A percentile compares a stretch with the other conserved stretches of the same genome.
Conservation (phyloP, 768 basidiomycete genomes). For the Tremella mesenterica region DNA sequence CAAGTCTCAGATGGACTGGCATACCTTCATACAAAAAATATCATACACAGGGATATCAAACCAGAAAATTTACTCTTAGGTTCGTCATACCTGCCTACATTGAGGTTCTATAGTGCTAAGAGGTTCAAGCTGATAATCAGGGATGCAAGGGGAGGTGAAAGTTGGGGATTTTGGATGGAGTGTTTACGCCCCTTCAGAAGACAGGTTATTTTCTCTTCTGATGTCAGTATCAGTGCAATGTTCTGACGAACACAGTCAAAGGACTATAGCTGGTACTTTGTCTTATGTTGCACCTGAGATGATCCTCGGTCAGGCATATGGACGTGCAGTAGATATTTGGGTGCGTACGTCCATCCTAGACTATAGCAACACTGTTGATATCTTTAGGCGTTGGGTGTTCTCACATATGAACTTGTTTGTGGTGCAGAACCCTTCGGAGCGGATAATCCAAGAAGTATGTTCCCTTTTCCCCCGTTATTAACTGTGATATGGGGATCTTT, state of each 20-base stretch:
- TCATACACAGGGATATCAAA: conserved; percentile 98
- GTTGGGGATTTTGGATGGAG: conserved; percentile 99
- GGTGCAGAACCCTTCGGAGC: conserved; percentile 78
- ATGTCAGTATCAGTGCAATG: background rate
- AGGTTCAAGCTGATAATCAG: conserved; percentile 7
- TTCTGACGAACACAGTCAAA: conserved; percentile 47
- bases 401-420: conserved; percentile 87
- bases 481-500: background rate
- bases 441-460: conserved; percentile 29
- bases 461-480: background rate
- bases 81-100: too few species aligned
- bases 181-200: conserved; percentile 33
- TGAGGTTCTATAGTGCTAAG: background rate
- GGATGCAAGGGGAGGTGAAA: conserved; percentile 85
- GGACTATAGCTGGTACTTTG: conserved; percentile 87
- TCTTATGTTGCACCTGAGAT: conserved; percentile 97
- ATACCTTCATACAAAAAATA: conserved; percentile 87
- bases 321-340: conserved; percentile 88
- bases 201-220: conserved; percentile 15
- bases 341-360: conserved; percentile 4
- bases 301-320: conserved; percentile 86
- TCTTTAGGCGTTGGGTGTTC: conserved; percentile 66
- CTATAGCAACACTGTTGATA: background rate
- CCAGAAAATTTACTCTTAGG: conserved; percentile 93
- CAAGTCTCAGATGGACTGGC: conserved; percentile 93